Evolutionary conservation across 768 basidiomycete species (phyloP).

Genomic region (Pleurotus citrinopileatus): DNA sequence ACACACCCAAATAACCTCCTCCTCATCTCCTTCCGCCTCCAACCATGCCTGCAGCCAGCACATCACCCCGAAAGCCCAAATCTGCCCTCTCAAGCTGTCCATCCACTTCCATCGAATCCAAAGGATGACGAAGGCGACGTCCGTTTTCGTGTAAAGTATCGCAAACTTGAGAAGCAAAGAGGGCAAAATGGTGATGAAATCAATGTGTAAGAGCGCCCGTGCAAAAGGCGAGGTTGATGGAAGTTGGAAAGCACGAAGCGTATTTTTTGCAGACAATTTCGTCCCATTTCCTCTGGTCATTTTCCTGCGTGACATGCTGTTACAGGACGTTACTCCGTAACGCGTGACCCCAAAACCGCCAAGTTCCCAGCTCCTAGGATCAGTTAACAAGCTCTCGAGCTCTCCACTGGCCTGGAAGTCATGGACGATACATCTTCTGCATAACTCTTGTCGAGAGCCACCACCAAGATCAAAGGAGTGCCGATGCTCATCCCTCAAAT

Average conservation of each 20-base stretch:
- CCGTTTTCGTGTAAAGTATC: background rate
- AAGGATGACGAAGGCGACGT: background rate
- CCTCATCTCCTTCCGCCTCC: slow-evolving; percentile 6
- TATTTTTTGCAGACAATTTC: slow-evolving; percentile 1
- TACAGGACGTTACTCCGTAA: no score
- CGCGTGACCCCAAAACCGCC: no score
- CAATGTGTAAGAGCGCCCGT: background rate
- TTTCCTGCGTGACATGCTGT: no score
- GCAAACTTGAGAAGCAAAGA: background rate
- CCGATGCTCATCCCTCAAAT: no score
- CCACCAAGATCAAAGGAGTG: no score
- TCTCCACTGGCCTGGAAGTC: no score
- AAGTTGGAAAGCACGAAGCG: slow-evolving; percentile 7
- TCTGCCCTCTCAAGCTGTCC: background rate
- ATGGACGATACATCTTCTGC: no score
- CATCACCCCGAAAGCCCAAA: background rate
- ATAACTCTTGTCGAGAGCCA: no score
- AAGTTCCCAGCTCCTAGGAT: no score
- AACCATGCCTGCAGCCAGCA: slow-evolving; percentile 7
- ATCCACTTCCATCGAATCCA: background rate
- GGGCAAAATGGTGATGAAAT: background rate
- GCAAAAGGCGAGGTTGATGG: background rate
- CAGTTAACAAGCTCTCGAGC: no score
- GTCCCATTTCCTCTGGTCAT: background rate
- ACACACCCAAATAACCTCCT: slow-evolving; percentile 3